Conservation (phyloP, 306 rosid genomes). For the Dalbergia cochinchinensis region DNA sequence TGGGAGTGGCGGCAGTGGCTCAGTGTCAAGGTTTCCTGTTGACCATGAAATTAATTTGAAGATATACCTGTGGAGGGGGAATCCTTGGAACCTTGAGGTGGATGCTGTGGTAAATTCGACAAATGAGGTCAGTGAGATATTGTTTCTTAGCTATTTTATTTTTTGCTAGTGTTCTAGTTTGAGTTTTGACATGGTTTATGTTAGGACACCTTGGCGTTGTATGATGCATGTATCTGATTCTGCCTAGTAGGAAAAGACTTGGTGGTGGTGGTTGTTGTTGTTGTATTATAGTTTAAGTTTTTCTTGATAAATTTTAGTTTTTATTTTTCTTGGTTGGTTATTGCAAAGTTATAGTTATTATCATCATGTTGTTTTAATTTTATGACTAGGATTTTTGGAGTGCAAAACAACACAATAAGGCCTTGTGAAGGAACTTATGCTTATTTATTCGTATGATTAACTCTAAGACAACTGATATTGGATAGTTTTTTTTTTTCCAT, state of each 20-base stretch:
- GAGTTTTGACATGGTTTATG: background rate
- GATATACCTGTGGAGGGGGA: conserved; percentile 96
- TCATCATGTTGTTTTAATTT: background rate
- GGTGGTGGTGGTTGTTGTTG: background rate
- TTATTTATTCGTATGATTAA: conserved; percentile 30
- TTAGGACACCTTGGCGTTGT: background rate
- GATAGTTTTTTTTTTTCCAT: background rate
- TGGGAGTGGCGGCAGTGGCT: conserved; percentile 55
- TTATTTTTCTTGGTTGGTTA: conserved; percentile 25
- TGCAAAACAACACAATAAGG: conserved; percentile 9
- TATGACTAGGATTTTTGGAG: background rate
- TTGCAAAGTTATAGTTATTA: conserved; percentile 2
- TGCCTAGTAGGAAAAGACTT: background rate
- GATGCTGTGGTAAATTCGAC: conserved; percentile 98
- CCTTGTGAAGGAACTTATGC: conserved; percentile 4
- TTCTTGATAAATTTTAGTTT: background rate
- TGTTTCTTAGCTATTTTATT: background rate
- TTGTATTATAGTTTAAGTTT: background rate
- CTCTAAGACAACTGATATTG: conserved; percentile 26
- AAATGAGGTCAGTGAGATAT: conserved; percentile 74
- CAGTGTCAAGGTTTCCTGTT: conserved; percentile 82
- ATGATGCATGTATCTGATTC: background rate
- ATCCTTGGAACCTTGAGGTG: conserved; percentile 98
- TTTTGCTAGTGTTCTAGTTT: conserved; percentile 1
- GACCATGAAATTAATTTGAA: conserved; percentile 80